These are phyloP conservation scores for Magnaporthiopsis rhizophila DNA, from an alignment of 2,329 filamentous ascomycete genomes.

Conservation along the genomic window DNA sequence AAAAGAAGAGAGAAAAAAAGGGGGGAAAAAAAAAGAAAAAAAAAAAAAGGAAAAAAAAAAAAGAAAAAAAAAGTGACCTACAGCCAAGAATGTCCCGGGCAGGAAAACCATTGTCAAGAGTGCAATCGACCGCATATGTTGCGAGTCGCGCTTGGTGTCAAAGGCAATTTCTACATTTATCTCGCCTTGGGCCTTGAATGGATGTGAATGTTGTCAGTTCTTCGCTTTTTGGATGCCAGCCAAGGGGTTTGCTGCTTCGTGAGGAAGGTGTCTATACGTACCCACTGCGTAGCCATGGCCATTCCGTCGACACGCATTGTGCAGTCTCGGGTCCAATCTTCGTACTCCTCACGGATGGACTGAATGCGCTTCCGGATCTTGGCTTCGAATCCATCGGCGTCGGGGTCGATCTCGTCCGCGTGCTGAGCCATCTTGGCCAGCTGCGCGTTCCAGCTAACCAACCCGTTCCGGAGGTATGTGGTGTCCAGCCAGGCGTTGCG, in stretches of 20 bases:
- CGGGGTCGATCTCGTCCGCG: conserved; percentile 1
- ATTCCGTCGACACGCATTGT: conserved; percentile 26
- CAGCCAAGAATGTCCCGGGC: conserved; percentile 22
- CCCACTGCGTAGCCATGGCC: conserved; percentile 27
- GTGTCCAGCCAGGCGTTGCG: conserved; percentile 18
- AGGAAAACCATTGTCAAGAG: conserved; percentile 24
- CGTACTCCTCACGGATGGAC: conserved; percentile 21
- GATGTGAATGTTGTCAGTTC: neutral
- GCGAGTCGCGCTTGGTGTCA: conserved; percentile 19
- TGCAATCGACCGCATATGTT: conserved; percentile 21
- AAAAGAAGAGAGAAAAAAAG: too few relatives aligned
- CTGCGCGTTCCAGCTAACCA: conserved; percentile 19
- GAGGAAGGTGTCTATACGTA: conserved; percentile 10
- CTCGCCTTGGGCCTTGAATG: conserved; percentile 18
- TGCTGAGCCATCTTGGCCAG: conserved; percentile 15
- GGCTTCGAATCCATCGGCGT: neutral
- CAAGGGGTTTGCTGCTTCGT: neutral
- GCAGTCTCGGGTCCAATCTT: conserved; percentile 23
- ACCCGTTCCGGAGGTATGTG: conserved; percentile 17
- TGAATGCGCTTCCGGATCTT: conserved; percentile 15
- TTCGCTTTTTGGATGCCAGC: too few relatives aligned
- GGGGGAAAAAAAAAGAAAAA: too few relatives aligned
- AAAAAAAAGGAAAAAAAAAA: too few relatives aligned
- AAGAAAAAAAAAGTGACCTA: conserved; percentile 10
- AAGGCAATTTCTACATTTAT: conserved; percentile 22